Percentiles rank a stretch among this genome's conserved stretches.
These are phyloP conservation scores for Ajuga chamaepitys DNA, from an alignment of 257 asterid species.

Conservation along the genomic window DNA sequence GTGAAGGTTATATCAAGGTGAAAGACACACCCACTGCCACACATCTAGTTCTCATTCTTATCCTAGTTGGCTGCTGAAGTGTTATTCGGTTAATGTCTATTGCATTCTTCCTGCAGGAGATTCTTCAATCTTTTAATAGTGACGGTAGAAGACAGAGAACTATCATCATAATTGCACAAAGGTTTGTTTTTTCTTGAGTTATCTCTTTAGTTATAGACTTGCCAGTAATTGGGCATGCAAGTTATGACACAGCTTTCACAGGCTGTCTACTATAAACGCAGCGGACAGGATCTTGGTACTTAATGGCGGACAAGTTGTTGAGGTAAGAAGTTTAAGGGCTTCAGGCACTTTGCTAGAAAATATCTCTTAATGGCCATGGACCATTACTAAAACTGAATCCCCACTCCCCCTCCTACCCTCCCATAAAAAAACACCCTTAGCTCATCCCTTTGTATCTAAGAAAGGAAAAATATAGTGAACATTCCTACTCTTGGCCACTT, in stretches of 20 bases:
- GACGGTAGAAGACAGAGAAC: constrained; percentile 23
- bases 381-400: no score
- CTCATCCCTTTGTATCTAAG: no score
- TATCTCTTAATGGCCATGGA: no score
- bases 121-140: constrained; percentile 25
- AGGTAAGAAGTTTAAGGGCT: constrained; percentile 22
- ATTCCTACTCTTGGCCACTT: no score
- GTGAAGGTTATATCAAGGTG: constrained; percentile 37
- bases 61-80: neutral
- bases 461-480: no score
- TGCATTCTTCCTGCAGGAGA: constrained; percentile 22
- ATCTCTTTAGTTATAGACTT: neutral
- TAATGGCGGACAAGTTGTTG: constrained; percentile 32
- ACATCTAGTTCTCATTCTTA: neutral
- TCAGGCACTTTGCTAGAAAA: neutral
- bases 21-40: neutral
- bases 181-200: constrained; percentile 13
- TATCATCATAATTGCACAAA: constrained; percentile 38
- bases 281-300: constrained; percentile 45
- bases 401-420: neutral
- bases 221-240: neutral
- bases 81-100: neutral
- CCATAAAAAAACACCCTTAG: neutral
- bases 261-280: constrained; percentile 35
- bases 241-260: constrained; percentile 11